A percentile compares a stretch with the other conserved stretches of the same genome.
These are phyloP conservation scores for Rostrohypoxylon terebratum DNA, from an alignment of 495 filamentous ascomycete species.

Conservation along the genomic window DNA sequence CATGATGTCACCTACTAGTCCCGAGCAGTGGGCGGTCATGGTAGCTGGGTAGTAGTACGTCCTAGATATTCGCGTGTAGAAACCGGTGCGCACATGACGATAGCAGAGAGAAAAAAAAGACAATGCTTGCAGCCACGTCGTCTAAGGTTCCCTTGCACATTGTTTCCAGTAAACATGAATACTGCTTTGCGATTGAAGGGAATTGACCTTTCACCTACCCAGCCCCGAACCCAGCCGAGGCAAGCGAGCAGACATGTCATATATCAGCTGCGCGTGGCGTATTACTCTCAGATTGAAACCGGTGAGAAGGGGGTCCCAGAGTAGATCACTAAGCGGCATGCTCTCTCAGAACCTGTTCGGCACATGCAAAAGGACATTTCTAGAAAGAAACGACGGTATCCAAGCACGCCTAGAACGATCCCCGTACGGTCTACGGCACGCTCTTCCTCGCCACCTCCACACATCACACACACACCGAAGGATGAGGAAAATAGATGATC, in stretches of 20 bases:
- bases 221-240: slow-evolving; percentile 22
- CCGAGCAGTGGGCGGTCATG: slow-evolving; percentile 9
- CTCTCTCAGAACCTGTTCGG: slow-evolving; percentile 5
- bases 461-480: slow-evolving; percentile 17
- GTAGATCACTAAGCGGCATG: slow-evolving; percentile 14
- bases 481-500: slow-evolving; percentile 20
- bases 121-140: slow-evolving; percentile 26
- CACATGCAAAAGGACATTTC: slow-evolving; percentile 31
- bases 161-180: slow-evolving; percentile 8
- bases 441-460: slow-evolving; percentile 10
- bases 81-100: slow-evolving; percentile 17
- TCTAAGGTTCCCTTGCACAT: slow-evolving; percentile 10
- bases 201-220: slow-evolving; percentile 6
- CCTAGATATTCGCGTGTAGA: slow-evolving; percentile 26
- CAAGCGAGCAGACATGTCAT: slow-evolving; percentile 37
- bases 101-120: neutral
- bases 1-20: slow-evolving; percentile 39
- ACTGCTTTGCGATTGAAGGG: neutral
- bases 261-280: slow-evolving; percentile 34
- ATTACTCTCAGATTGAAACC: slow-evolving; percentile 33
- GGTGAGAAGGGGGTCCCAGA: slow-evolving; percentile 25
- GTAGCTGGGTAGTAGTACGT: slow-evolving; percentile 10
- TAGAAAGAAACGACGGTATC: slow-evolving; percentile 21
- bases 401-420: slow-evolving; percentile 25
- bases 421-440: slow-evolving; percentile 17